These are phyloP conservation scores for Ophiostoma ips DNA, from an alignment of 2,329 filamentous ascomycete species.

Conservation along the genomic window DNA sequence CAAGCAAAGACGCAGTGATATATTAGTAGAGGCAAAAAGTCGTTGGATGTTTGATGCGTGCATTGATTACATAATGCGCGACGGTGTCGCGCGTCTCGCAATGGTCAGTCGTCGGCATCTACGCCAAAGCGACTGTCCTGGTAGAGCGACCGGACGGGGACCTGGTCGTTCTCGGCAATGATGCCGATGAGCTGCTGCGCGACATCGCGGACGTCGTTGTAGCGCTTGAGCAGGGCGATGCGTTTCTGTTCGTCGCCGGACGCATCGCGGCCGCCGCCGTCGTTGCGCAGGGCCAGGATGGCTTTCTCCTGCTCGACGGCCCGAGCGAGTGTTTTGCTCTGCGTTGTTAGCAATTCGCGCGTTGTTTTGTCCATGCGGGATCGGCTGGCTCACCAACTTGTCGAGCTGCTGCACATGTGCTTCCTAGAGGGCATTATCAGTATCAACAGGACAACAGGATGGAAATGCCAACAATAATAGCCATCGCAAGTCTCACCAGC, in stretches of 20 bases:
- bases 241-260: slow-evolving; percentile 10
- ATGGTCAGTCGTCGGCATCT: slow-evolving; percentile 10
- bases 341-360: background rate
- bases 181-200: slow-evolving; percentile 26
- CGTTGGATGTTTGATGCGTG: background rate
- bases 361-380: too few relatives aligned
- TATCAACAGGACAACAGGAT: background rate
- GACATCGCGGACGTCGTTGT: slow-evolving; percentile 26
- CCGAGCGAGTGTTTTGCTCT: slow-evolving; percentile 7
- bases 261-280: too few relatives aligned
- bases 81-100: background rate
- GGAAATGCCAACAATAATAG: too few relatives aligned
- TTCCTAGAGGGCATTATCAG: slow-evolving; percentile 2
- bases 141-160: slow-evolving; percentile 21
- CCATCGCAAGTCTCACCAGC: background rate
- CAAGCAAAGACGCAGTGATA: background rate
- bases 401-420: slow-evolving; percentile 1
- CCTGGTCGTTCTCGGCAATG: slow-evolving; percentile 23
- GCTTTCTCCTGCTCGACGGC: slow-evolving; percentile 1
- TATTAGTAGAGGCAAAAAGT: too few relatives aligned
- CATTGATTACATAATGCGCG: background rate
- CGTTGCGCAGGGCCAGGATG: background rate
- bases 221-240: slow-evolving; percentile 20
- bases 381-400: slow-evolving; percentile 5
- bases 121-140: slow-evolving; percentile 20